Base-by-base conservation (phyloP, 768 basidiomycete genomes). In the Mycena galopus region DNA sequence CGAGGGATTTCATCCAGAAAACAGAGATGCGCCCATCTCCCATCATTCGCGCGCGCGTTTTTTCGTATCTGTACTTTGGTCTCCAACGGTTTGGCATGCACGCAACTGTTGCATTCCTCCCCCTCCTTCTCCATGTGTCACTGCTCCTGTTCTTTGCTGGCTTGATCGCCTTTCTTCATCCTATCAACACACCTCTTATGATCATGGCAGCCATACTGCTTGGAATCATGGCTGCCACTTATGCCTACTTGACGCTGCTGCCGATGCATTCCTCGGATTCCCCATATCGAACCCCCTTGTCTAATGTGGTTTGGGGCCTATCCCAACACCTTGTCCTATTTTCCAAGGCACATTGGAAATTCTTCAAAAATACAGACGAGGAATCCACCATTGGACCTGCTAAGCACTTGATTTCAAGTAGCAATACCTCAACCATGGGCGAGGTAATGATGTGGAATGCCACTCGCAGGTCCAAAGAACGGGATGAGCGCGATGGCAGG, bases 251-350 rank as follows among this genome's bases (percentile, higher is more conserved):
- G 27, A 71, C 71, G 57, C 25, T 76, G 17, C 64, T 76, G 1
- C 75, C 75, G 8, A 25, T 74, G 17, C 11, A 65, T 6, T 65
- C 32, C 42, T 56, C 61, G 21, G 56, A 74, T 25, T 72, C 70
- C 51, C 75, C 75, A n/a, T 76, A 73, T 37, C 47, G 65, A 27
- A 74, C 70, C 6, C 75, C 73, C n/a, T n/a, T n/a, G n/a, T n/a
- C n/a, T n/a, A n/a, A n/a, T n/a, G n/a, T n/a, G n/a, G n/a, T n/a
- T n/a, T 3, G n/a, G n/a, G n/a, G n/a, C n/a, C n/a, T n/a, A n/a
- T n/a, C n/a, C n/a, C n/a, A n/a, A n/a, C n/a, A n/a, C n/a, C n/a
- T n/a, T n/a, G n/a, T n/a, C n/a, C n/a, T n/a, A n/a, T 51, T 74
- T 8, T 53, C 47, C 9, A n/a, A 5, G 25, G 21, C n/a, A 9